A percentile compares a stretch with the other conserved stretches of the same genome.
These are phyloP conservation scores for Cystofilobasidium capitatum DNA, from an alignment of 768 basidiomycete genomes.

Conservation along the genomic window DNA sequence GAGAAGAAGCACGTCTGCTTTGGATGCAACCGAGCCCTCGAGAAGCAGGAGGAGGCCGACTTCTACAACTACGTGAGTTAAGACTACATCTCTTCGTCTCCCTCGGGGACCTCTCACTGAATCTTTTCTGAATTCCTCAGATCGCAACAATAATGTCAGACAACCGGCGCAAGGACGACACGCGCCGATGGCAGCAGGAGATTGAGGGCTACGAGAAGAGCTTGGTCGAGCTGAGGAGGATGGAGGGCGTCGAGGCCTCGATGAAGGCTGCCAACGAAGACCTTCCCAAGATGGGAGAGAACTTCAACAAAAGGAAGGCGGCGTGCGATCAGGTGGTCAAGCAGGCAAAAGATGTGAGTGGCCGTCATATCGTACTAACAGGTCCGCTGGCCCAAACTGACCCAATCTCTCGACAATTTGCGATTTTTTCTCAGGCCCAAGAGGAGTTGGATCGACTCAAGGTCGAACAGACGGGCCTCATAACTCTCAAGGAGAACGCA, in stretches of 20 bases:
- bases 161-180: constrained; percentile 50
- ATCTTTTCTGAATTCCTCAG: not conserved
- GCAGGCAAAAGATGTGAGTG: constrained; percentile 55
- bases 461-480: constrained; percentile 52
- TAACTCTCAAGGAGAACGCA: constrained; percentile 54
- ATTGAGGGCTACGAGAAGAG: constrained; percentile 50
- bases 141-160: constrained; percentile 44
- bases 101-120: not conserved
- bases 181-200: constrained; percentile 37
- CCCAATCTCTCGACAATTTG: not conserved
- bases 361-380: not conserved
- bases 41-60: constrained; percentile 47
- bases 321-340: constrained; percentile 42
- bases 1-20: constrained; percentile 59
- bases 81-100: not conserved
- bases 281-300: constrained; percentile 51
- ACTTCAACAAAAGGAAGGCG: constrained; percentile 39
- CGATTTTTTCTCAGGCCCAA: constrained; percentile 43
- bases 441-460: constrained; percentile 50
- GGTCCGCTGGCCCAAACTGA: not conserved
- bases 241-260: not conserved
- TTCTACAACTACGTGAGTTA: constrained; percentile 63
- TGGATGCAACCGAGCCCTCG: constrained; percentile 63
- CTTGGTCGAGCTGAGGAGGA: constrained; percentile 49
- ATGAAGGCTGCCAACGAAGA: constrained; percentile 43